Conservation (phyloP, 2,329 filamentous ascomycete genomes). For the Aotearoamyces nothofagi region DNA sequence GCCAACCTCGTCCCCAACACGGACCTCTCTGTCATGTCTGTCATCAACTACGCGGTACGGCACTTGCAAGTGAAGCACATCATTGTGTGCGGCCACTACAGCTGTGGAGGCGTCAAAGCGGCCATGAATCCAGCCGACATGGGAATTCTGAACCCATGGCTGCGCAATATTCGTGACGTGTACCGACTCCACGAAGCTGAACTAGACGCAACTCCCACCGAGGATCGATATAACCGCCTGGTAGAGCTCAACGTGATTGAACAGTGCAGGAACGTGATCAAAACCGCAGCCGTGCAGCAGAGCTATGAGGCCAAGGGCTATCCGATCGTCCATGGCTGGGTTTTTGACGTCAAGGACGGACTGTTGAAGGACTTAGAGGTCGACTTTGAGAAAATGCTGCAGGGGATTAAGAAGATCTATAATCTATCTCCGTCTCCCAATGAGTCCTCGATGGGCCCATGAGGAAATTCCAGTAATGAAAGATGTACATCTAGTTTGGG, state of each 20-base stretch:
- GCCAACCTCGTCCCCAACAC: slow-evolving; percentile 72
- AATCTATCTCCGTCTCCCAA: no score
- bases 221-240: slow-evolving; percentile 50
- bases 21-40: slow-evolving; percentile 66
- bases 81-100: slow-evolving; percentile 66
- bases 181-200: slow-evolving; percentile 58
- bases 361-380: slow-evolving; percentile 49
- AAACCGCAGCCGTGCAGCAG: slow-evolving; percentile 69
- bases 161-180: slow-evolving; percentile 60
- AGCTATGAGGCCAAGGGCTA: slow-evolving; percentile 45
- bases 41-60: slow-evolving; percentile 76
- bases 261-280: slow-evolving; percentile 64
- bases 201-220: slow-evolving; percentile 44
- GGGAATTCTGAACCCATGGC: slow-evolving; percentile 58
- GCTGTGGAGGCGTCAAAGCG: slow-evolving; percentile 62
- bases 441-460: no score
- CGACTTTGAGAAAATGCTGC: slow-evolving; percentile 40
- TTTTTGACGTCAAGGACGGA: slow-evolving; percentile 55
- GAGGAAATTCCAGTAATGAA: no score
- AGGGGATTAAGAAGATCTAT: slow-evolving; percentile 49
- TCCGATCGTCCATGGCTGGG: slow-evolving; percentile 60
- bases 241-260: slow-evolving; percentile 74
- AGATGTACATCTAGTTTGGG: no score
- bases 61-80: slow-evolving; percentile 73
- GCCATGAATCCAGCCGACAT: slow-evolving; percentile 58